Evolutionary conservation across 352 stramenopile genomes (phyloP).

Genomic region (Phytopythium mirpurense): DNA sequence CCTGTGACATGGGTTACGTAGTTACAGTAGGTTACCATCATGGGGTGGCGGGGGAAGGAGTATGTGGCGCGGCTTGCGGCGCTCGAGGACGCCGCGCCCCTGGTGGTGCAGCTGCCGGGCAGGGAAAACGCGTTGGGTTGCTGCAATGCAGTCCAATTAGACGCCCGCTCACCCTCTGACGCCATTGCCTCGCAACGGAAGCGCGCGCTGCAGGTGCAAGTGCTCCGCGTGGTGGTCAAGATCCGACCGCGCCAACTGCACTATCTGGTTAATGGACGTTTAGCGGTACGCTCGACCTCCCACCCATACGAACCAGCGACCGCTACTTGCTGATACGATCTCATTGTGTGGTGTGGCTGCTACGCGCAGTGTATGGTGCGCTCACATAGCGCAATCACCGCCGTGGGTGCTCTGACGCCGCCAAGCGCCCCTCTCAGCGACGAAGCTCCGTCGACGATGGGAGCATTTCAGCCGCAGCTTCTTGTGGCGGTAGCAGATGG

Average conservation of each 20-base stretch:
- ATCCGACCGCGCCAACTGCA: constrained; percentile 41
- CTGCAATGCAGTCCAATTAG: not conserved
- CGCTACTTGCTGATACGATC: not conserved
- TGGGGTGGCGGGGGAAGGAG: not conserved
- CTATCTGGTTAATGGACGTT: constrained; percentile 30
- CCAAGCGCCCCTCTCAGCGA: not conserved
- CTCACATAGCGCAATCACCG: not conserved
- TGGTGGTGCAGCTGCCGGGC: constrained; percentile 15
- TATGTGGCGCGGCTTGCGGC: constrained; percentile 27
- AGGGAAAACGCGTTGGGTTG: not conserved
- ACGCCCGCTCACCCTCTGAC: not conserved
- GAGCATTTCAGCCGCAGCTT: constrained; percentile 8
- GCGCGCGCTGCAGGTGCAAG: not conserved
- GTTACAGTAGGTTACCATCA: no score
- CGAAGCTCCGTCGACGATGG: not conserved
- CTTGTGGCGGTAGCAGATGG: constrained; percentile 34
- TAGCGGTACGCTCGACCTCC: constrained; percentile 26
- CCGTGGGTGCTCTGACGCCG: not conserved
- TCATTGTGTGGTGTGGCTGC: not conserved
- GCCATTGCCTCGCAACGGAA: not conserved
- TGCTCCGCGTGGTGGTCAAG: constrained; percentile 28
- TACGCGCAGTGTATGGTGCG: not conserved
- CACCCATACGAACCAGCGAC: no score
- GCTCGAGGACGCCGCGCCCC: constrained; percentile 29
- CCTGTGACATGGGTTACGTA: no score